Conservation (phyloP, 352 stramenopile genomes). For the Globisporangium carolinianum region DNA sequence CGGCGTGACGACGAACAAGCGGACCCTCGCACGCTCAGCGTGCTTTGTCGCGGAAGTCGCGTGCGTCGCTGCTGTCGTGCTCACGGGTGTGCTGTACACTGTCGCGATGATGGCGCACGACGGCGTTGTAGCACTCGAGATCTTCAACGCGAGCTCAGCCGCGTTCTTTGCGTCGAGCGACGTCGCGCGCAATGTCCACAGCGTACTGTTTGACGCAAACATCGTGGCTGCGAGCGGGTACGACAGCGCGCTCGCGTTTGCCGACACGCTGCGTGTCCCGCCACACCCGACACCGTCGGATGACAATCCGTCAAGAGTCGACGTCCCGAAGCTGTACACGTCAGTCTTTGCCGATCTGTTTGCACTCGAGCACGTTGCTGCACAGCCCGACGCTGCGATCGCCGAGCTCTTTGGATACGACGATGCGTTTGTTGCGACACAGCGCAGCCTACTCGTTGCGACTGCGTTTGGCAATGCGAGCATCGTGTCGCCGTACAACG, state of each 20-base stretch:
- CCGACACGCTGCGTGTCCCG: conserved; percentile 52
- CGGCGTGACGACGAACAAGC: conserved; percentile 35
- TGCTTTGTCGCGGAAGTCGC: conserved; percentile 45
- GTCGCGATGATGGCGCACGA: conserved; percentile 40
- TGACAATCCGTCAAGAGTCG: conserved; percentile 28
- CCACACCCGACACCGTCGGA: conserved; percentile 41
- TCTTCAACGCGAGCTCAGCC: conserved; percentile 27
- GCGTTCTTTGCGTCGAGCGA: conserved; percentile 19
- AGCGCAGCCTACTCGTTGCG: conserved; percentile 19
- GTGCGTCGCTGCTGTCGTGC: conserved; percentile 29
- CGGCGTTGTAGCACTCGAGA: conserved; percentile 30
- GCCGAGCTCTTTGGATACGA: conserved; percentile 49
- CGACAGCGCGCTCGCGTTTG: conserved; percentile 36
- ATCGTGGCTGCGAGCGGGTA: conserved; percentile 28
- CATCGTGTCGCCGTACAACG: conserved; percentile 46
- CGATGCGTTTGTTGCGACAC: conserved; percentile 23
- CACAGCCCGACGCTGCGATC: conserved; percentile 17
- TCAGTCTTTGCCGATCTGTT: conserved; percentile 36
- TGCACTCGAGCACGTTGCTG: conserved; percentile 19
- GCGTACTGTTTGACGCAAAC: conserved; percentile 40
- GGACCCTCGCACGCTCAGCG: conserved; percentile 20
- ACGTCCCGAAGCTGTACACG: conserved; percentile 36
- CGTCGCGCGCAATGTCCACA: conserved; percentile 16
- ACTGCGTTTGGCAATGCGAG: conserved; percentile 35
- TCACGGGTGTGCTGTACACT: conserved; percentile 45